Base-by-base conservation (phyloP, 2,329 filamentous ascomycete species). In the Cercospora sp. region DNA sequence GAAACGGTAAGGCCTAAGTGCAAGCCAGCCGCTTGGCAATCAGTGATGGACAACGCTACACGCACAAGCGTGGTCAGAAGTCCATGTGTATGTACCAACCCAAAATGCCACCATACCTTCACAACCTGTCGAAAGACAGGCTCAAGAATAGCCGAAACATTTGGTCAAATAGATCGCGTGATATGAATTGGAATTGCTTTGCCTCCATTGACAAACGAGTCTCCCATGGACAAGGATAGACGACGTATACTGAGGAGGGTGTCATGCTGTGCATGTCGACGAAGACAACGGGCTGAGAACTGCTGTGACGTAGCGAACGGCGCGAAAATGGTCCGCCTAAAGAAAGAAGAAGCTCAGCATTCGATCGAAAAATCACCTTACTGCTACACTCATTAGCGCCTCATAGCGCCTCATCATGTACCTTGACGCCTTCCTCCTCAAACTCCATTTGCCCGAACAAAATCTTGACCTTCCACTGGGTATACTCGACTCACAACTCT, bases 211-310 rank as follows among this genome's bases (percentile, higher is more conserved):
- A 59, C 60, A 63, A 67, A 67, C 60, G 65, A 67, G 65, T 64
- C 65, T 67, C 65, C 65, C 65, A 63, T 48, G 48, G 65, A 61
- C 23, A 40, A 57, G 45, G 65, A 45, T 63, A 67, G 65, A 67
- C 65, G 65, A 67, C 65, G 60, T 67, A 67, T 67, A 67, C 60
- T 67, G 60, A 64, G 65, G 60, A 63, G 64, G 64, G 48, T 53
- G 48, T 28, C 18, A 28, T 53, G 40, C n/a, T 40, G 30, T 28
- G 18, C 31, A 45, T 13, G 20, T 16, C 31, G 59, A 31, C 10
- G 23, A 13, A 51, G 40, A 48, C 26, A 30, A 62, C 4, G 26
- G n/a, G 1, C 9, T 53, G 42, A 9, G 16, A 16, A 9, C 1
- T 42, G 60, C 9, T 30, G 30, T 33, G 55, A 58, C 55, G 26